Evolutionary conservation across 805 yeast genomes (phyloP), one percentile per base, ranked within the genome.

Genomic region (Candida sonorensis): DNA sequence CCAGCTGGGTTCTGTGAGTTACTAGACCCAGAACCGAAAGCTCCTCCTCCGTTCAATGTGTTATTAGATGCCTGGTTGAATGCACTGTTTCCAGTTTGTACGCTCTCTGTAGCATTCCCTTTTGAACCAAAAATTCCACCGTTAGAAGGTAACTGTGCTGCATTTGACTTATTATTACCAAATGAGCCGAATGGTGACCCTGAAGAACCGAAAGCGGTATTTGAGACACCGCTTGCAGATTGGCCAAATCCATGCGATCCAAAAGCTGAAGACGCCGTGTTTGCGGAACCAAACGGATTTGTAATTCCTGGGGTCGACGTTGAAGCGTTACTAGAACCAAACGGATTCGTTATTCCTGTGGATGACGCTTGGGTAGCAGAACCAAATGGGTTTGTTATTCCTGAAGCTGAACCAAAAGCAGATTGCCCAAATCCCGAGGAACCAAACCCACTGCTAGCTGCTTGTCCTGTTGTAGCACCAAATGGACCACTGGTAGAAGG

Each of bases 401-500:
- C 56, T 36, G n/a, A 10, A 31, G 27, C 19, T 12, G n/a, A 16
- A 16, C 44, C 42, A 8, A 42, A 17, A 23, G 25, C 26, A 36
- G 33, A 4, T 15, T 22, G 6, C 5, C 36, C 42, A 31, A 35
- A 29, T 11, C 36, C 37, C 21, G 16, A 15, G n/a, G 23, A 12
- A 3, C 36, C 39, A 20, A 17, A 21, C 12, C 17, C 23, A 14
- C 24, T 21, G 15, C 18, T n/a, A 8, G 36, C 14, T 6, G 26
- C 23, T 20, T 12, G 17, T 13, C 25, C 12, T 6, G 16, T 22
- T 13, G 25, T 11, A 5, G 16, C 26, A 20, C 40, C 38, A 29
- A 34, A 36, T 10, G 37, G 26, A n/a, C n/a, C n/a, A n/a, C n/a
- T n/a, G n/a, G n/a, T n/a, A n/a, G n/a, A n/a, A n/a, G n/a, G n/a